Evolutionary conservation across 1,284 basidiomycete species (phyloP).

Genomic region (Jaminaea rosea): DNA sequence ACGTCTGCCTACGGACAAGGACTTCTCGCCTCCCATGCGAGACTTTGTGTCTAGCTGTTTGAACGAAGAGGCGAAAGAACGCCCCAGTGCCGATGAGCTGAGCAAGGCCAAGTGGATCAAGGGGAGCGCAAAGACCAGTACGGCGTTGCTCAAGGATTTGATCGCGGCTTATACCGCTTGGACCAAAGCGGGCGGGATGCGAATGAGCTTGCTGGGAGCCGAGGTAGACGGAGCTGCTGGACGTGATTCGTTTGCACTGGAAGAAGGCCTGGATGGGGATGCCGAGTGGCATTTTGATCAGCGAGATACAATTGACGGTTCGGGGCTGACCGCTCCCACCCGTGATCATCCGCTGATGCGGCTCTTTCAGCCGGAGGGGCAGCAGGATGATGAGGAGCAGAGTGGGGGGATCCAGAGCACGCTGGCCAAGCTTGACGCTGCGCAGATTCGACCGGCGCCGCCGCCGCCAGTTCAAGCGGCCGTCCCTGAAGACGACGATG

Average conservation of each 20-base stretch:
- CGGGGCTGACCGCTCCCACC: constrained; percentile 19
- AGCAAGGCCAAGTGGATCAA: constrained; percentile 89
- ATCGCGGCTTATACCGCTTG: constrained; percentile 66
- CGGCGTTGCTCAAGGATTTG: constrained; percentile 72
- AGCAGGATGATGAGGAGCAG: not conserved
- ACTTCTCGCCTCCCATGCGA: constrained; percentile 67
- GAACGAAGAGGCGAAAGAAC: constrained; percentile 69
- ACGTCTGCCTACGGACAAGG: constrained; percentile 63
- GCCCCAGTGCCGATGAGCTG: constrained; percentile 80
- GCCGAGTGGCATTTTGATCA: constrained; percentile 34
- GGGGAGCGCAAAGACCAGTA: constrained; percentile 57
- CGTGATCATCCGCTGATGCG: constrained; percentile 29
- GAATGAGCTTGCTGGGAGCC: constrained; percentile 59
- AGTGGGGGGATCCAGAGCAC: not conserved
- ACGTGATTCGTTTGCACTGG: constrained; percentile 31
- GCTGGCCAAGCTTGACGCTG: constrained; percentile 3
- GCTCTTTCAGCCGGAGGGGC: constrained; percentile 21
- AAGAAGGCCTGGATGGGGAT: constrained; percentile 25
- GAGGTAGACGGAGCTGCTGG: constrained; percentile 18
- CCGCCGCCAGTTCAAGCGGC: constrained; percentile 2
- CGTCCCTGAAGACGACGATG: too few species aligned
- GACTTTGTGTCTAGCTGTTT: constrained; percentile 82
- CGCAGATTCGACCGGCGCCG: constrained; percentile 8
- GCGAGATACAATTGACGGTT: too few species aligned
- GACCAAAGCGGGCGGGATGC: constrained; percentile 69